phyloP scores from a whole-genome alignment of 2,329 filamentous ascomycete species.

The Nothopassalora personata region DNA sequence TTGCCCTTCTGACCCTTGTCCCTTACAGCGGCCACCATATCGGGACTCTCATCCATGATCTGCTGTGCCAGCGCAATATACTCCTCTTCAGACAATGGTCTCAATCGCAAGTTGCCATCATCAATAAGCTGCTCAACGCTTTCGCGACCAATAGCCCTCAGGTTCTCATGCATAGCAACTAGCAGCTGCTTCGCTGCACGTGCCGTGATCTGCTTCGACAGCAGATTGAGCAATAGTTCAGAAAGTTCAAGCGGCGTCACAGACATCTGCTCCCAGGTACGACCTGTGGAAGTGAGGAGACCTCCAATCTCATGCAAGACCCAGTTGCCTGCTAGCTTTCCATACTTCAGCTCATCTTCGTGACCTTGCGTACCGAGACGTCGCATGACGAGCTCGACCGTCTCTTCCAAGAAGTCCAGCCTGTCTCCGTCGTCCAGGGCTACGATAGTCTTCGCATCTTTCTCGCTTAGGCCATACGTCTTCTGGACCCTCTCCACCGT shows the following conservation, averaged over 20 bases:
- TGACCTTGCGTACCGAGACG: conserved; percentile 23
- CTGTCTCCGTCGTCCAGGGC: conserved; percentile 72
- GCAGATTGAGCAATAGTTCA: conserved; percentile 39
- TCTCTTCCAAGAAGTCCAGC: conserved; percentile 73
- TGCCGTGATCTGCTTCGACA: conserved; percentile 44
- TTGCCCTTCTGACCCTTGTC: conserved; percentile 59
- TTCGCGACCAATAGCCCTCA: conserved; percentile 24
- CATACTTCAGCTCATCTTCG: conserved; percentile 30
- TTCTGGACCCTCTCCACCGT: conserved; percentile 50
- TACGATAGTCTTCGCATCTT: conserved; percentile 78
- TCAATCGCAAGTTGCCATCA: conserved; percentile 51
- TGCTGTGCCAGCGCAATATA: conserved; percentile 52
- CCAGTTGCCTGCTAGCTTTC: conserved; percentile 56
- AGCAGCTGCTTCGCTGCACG: conserved; percentile 58
- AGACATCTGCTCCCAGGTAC: conserved; percentile 37
- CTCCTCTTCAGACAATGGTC: conserved; percentile 50
- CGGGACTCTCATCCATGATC: conserved; percentile 50
- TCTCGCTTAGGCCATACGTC: conserved; percentile 64
- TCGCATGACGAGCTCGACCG: conserved; percentile 48
- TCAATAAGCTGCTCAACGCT: conserved; percentile 51
- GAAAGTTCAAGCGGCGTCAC: conserved; percentile 40
- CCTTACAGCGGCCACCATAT: conserved; percentile 56
- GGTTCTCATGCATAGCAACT: conserved; percentile 43
- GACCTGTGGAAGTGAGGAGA: conserved; percentile 34
- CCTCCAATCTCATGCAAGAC: conserved; percentile 50